These are phyloP conservation scores for Dryas integrifolia DNA, from an alignment of 331 rosid species.

Conservation along the genomic window DNA sequence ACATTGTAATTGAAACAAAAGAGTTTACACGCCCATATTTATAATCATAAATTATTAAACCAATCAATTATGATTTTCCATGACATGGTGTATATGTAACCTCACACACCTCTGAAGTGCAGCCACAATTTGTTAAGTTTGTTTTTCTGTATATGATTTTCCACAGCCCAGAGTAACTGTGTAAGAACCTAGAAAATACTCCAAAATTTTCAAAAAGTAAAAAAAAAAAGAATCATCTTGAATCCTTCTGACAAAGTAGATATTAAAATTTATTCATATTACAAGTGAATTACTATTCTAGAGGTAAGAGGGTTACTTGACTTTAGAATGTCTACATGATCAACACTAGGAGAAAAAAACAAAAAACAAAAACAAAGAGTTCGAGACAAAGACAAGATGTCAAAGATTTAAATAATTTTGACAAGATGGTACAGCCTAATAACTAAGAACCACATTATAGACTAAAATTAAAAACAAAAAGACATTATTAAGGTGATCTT, in stretches of 20 bases:
- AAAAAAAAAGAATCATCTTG: too few relatives aligned
- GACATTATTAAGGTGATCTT: conserved; percentile 21
- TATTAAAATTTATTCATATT: neutral
- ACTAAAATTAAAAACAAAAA: neutral
- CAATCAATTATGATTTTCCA: too few relatives aligned
- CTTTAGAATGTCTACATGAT: neutral
- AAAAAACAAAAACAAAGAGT: neutral
- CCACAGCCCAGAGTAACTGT: too few relatives aligned
- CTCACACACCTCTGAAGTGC: too few relatives aligned
- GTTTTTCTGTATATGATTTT: too few relatives aligned
- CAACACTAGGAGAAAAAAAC: neutral
- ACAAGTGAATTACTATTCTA: neutral
- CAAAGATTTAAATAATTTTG: conserved; percentile 9
- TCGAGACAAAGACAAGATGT: neutral
- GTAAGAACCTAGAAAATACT: too few relatives aligned
- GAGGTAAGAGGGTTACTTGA: neutral
- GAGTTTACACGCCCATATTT: too few relatives aligned
- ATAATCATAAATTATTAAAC: too few relatives aligned
- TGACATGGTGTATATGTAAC: too few relatives aligned
- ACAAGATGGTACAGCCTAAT: conserved; percentile 23
- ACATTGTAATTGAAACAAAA: too few relatives aligned
- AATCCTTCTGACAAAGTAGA: neutral
- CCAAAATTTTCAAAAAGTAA: too few relatives aligned
- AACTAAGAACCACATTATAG: conserved; percentile 10
- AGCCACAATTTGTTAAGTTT: too few relatives aligned